These are phyloP conservation scores for Emmonsiellopsis sp. DNA, from an alignment of 2,329 filamentous ascomycete genomes.

Conservation along the genomic window DNA sequence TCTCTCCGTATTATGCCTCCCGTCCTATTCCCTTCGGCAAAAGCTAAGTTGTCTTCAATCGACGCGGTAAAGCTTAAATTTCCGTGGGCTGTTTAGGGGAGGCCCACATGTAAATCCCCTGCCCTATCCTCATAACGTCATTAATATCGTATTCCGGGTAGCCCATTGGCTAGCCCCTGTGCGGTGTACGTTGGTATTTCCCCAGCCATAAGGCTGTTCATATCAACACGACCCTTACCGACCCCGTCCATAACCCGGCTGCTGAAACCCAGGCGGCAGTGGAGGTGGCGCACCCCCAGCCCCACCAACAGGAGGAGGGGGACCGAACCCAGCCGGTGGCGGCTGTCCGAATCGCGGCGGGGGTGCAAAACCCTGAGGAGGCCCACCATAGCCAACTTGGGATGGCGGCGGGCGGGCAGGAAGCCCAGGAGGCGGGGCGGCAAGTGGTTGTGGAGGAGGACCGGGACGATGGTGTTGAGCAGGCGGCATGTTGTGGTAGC, in stretches of 20 bases:
- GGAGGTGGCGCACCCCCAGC: slow-evolving; percentile 19
- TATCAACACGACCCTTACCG: slow-evolving; percentile 18
- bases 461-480: slow-evolving; percentile 45
- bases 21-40: too few species aligned
- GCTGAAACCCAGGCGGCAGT: slow-evolving; percentile 35
- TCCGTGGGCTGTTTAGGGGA: too few species aligned
- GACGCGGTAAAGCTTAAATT: too few species aligned
- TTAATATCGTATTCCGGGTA: neutral
- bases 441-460: slow-evolving; percentile 40
- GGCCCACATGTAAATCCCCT: too few species aligned
- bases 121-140: too few species aligned
- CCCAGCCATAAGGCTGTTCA: too few species aligned
- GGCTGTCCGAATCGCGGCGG: slow-evolving; percentile 28
- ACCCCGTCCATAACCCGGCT: slow-evolving; percentile 26
- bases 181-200: too few species aligned
- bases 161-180: too few species aligned
- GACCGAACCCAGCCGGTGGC: slow-evolving; percentile 40
- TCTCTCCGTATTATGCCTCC: too few species aligned
- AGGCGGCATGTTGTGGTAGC: slow-evolving; percentile 30
- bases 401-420: slow-evolving; percentile 62
- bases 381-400: slow-evolving; percentile 59
- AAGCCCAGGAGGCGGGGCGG: slow-evolving; percentile 42
- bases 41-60: too few species aligned
- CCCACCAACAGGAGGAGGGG: slow-evolving; percentile 18
- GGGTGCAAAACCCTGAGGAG: slow-evolving; percentile 35